Conservation (phyloP, 1,284 basidiomycete genomes). For the Malassezia pachydermatis region DNA sequence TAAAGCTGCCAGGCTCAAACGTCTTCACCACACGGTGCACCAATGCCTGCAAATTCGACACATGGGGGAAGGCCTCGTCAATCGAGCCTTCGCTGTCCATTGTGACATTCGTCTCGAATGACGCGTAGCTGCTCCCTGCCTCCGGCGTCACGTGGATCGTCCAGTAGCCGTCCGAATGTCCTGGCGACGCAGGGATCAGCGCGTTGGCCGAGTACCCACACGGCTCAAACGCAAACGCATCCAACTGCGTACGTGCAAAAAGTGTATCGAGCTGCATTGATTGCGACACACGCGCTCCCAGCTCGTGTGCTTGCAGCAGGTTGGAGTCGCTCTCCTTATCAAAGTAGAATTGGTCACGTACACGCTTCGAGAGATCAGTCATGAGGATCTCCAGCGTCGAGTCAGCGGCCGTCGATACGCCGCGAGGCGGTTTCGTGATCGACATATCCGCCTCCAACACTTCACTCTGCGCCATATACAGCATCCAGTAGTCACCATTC, state of each 20-base stretch:
- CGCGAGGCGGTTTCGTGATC: neutral
- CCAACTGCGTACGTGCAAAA: conserved; percentile 73
- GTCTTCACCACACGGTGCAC: conserved; percentile 79
- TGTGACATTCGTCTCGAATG: conserved; percentile 96
- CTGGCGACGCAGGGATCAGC: conserved; percentile 50
- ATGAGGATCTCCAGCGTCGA: conserved; percentile 98
- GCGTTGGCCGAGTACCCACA: conserved; percentile 97
- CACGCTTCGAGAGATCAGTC: conserved; percentile 73
- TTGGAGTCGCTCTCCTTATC: conserved; percentile 25
- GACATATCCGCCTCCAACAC: neutral
- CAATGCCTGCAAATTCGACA: conserved; percentile 54
- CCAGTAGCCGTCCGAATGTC: conserved; percentile 58
- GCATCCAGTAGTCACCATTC: conserved; percentile 96
- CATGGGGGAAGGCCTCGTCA: conserved; percentile 26
- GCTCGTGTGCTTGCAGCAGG: conserved; percentile 51
- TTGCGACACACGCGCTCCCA: conserved; percentile 62
- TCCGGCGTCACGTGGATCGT: conserved; percentile 99
- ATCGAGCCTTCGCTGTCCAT: conserved; percentile 50
- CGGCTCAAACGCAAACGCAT: conserved; percentile 86
- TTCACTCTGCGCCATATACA: conserved; percentile 55
- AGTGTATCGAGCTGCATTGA: conserved; percentile 72
- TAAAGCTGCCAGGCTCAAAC: conserved; percentile 79
- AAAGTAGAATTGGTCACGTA: conserved; percentile 70
- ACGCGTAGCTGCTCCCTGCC: conserved; percentile 90
- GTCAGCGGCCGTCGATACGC: conserved; percentile 52